Base-by-base conservation (phyloP, 805 yeast genomes). In the Lipomyces japonicus region DNA sequence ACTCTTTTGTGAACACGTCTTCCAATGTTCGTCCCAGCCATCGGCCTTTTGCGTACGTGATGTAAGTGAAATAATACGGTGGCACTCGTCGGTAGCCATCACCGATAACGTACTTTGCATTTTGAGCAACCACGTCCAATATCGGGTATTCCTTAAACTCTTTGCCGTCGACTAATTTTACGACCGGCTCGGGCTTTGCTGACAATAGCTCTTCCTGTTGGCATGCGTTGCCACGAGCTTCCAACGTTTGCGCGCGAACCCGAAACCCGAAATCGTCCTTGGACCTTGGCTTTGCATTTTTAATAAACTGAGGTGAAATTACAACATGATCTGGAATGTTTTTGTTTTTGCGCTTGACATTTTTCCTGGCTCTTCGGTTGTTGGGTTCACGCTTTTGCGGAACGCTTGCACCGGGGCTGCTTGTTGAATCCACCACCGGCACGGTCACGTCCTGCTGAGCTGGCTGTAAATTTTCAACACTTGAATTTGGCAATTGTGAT, bases 31-130 rank as follows among this genome's bases (percentile, higher is more conserved):
- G 72, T 60, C 84, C 90, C 59, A 91, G 75, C 99, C 99, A 93
- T 62, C 99, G 74, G 63, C 76, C 70, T 67, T 93, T 93, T 68
- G 97, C 90, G 63, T 82, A 86, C 0, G 99, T 93, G 67, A 87
- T 73, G 64, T 93, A 91, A 4, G 95, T 89, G 71, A 79, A 91
- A 63, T 75, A 85, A 65, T 93, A 93, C 0, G 98, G 97, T 1
- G 80, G 74, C 2, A 93, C 86, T 53, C 84, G 72, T 40, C 97
- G 70, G 44, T 86, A 69, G 6, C 58, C 54, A 24, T 39, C 53
- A 0, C 65, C 64, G 44, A 69, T 51, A 19, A 68, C 63, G 53
- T 70, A 71, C 43, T 60, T 51, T 4, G 73, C 69, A 2, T 68
- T 68, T 35, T 59, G 61, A 3, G 66, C 62, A 24, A 62, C 47